These are phyloP conservation scores for sweet orange (Citrus sinensis) DNA, from an alignment of 345 rosid genomes.

Conservation along the genomic window DNA sequence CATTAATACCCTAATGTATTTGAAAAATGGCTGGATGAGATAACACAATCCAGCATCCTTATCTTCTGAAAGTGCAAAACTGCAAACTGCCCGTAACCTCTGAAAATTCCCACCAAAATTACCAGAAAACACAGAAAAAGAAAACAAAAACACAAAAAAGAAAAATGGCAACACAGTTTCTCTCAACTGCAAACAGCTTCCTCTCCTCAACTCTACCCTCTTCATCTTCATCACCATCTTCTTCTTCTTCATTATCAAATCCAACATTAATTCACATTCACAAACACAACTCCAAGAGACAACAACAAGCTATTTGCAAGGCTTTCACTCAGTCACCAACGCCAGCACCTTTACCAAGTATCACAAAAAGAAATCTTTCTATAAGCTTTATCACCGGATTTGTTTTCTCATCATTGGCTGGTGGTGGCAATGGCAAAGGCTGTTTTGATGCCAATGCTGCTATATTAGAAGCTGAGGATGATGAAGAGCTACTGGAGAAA, in stretches of 20 bases:
- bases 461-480: slow-evolving; percentile 90
- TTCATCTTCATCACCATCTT: slow-evolving; percentile 14
- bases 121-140: slow-evolving; percentile 16
- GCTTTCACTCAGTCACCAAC: slow-evolving; percentile 29
- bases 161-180: slow-evolving; percentile 47
- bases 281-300: slow-evolving; percentile 27
- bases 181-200: slow-evolving; percentile 48
- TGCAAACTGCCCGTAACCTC: slow-evolving; percentile 19
- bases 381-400: slow-evolving; percentile 46
- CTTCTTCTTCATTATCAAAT: slow-evolving; percentile 2
- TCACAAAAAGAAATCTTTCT: slow-evolving; percentile 53
- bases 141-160: slow-evolving; percentile 23
- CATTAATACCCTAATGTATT: slow-evolving; percentile 20
- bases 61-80: slow-evolving; percentile 27
- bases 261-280: slow-evolving; percentile 16
- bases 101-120: slow-evolving; percentile 30
- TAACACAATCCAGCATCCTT: slow-evolving; percentile 38
- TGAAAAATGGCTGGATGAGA: slow-evolving; percentile 35
- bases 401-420: slow-evolving; percentile 37
- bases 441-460: slow-evolving; percentile 59
- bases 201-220: slow-evolving; percentile 27
- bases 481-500: slow-evolving; percentile 79
- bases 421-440: slow-evolving; percentile 12
- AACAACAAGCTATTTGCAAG: slow-evolving; percentile 26
- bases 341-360: slow-evolving; percentile 18